Conservation (phyloP, 306 rosid species). For the Potentilla sterilis region DNA sequence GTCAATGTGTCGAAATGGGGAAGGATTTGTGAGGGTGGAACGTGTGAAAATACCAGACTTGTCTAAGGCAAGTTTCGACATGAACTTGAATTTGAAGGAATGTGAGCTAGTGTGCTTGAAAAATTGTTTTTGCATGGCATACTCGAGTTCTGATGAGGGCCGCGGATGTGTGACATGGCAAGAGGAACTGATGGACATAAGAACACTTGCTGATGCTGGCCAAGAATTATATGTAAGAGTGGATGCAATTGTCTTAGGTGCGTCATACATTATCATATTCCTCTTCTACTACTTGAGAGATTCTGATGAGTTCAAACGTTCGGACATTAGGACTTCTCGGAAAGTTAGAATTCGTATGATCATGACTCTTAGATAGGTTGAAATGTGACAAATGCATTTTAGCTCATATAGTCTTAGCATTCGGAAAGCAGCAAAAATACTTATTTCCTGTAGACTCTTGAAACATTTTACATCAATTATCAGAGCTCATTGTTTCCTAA, state of each 20-base stretch:
- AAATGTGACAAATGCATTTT: too few relatives aligned
- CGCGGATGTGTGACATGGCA: conserved; percentile 55
- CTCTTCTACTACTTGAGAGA: neutral
- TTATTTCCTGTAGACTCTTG: neutral
- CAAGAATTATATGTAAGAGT: conserved; percentile 49
- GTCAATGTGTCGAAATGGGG: conserved; percentile 42
- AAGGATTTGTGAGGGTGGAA: conserved; percentile 47
- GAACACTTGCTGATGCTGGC: conserved; percentile 32
- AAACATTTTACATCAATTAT: too few relatives aligned
- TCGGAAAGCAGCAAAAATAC: neutral
- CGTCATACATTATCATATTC: neutral
- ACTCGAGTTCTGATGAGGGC: conserved; percentile 36
- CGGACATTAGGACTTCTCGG: too few relatives aligned
- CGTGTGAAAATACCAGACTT: conserved; percentile 47
- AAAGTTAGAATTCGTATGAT: too few relatives aligned
- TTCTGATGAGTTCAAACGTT: neutral
- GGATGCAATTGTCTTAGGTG: conserved; percentile 28
- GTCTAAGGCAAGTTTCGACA: conserved; percentile 22
- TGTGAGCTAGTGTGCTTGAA: conserved; percentile 42
- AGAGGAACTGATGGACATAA: conserved; percentile 45
- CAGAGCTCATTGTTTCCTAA: neutral
- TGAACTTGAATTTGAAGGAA: conserved; percentile 25
- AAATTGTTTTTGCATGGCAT: conserved; percentile 53
- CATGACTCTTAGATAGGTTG: too few relatives aligned
- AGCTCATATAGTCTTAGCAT: neutral